Base-by-base conservation (phyloP, 768 basidiomycete species). In the Lepiota subincarnata region DNA sequence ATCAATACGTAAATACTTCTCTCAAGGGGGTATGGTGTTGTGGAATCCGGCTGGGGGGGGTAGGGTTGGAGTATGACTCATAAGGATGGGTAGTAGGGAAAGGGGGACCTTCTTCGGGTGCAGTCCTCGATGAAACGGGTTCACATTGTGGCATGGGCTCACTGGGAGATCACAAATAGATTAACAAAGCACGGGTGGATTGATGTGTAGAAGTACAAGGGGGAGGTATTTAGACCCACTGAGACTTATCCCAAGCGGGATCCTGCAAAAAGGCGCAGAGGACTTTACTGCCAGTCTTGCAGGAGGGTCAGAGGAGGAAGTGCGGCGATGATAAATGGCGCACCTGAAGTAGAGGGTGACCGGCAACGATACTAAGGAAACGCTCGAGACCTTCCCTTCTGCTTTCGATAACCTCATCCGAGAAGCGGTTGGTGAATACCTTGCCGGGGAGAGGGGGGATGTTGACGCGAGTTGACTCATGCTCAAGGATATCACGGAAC, bases 391-490 rank as follows among this genome's bases (percentile, higher is more conserved):
- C 96, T 65, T 98, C 95, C 59, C 96, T 75, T 55, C 97, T 73
- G 51, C 79, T 75, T 70, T 98, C 96, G 55, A 99, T 98, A 41
- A 98, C 89, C 69, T 99, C 97, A 62, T 98, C 96, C 13, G 93
- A 94, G 73, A 98, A 99, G 36, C 97, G 79, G 65, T 97, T 98
- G 28, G 95, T 97, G 73, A 99, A 99, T 37, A 98, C 92, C 70
- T 98, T 99, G 50, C 97, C 97, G 1, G 97, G 96, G 31, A 99
- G 83, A 14, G 92, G 84, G 1, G 97, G 96, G 64, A 99, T 98
- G 71, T 98, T 99, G 61, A 99, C 97, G 39, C 97, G 80, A 10
- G 96, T 97, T 3, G 87, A 90, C 71, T 99, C 97, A 62, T 93
- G 86, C 71, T 99, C 97, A 47, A 99, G 84, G 66, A 97, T 92